Evolutionary conservation across 805 yeast species (phyloP), one percentile per base, ranked within the genome.

Genomic region (Myxozyma monticola): DNA sequence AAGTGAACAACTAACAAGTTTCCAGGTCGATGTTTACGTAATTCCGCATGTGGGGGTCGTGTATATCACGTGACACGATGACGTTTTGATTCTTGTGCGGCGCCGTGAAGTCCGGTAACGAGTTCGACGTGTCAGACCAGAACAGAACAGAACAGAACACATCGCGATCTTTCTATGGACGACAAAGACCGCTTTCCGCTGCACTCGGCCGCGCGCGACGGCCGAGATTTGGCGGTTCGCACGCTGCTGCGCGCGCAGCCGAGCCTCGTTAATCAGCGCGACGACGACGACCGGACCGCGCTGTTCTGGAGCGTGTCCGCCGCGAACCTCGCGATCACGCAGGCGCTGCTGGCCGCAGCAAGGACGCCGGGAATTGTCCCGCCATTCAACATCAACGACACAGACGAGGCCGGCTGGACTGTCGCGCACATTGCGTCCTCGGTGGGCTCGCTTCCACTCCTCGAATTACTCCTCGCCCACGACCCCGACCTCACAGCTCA

Each of bases 281-380:
- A 90, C 65, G 76, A 74, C 2, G 96, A 89, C 62, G 83, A 81
- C 1, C 75, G 97, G 57, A 81, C 85, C 1, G 85, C 96, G 1
- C 69, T 89, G 41, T 95, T 88, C 65, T 90, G 96, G 96, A 96
- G 96, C 1, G 79, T 83, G 24, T 79, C 95, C 1, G 75, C 75
- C 59, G 77, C 79, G 42, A 75, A 82, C 49, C 60, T 68, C 4
- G 80, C 78, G 24, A 72, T 84, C 17, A 80, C 79, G 0, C 68
- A 76, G 31, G 62, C 83, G 6, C 65, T 73, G 0, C 42, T 54
- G 21, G 30, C 57, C 3, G 53, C 52, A 9, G 42, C 53, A 9
- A 24, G 12, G 48, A 70, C 68, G 48, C 75, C 72, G 31, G 38
- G 22, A 15, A 15, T 8, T 2, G 31, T n/a, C 9, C 12, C 9